Evolutionary conservation across 2,329 filamentous ascomycete genomes (phyloP).

Genomic region (Monosporascus sp.): DNA sequence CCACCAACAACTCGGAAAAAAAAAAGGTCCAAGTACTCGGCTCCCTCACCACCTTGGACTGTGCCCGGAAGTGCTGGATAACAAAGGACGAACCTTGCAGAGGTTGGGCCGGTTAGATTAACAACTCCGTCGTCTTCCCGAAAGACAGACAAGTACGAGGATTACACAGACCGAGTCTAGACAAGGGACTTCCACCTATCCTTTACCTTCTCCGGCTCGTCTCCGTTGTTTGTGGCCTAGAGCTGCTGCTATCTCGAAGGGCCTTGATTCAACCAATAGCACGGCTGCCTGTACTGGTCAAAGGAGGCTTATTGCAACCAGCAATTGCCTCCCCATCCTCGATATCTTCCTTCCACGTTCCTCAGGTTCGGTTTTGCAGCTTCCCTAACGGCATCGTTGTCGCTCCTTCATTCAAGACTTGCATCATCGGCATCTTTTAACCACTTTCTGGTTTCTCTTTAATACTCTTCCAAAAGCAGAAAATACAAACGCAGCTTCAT

Average conservation of each 20-base stretch:
- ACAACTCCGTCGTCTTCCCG: neutral
- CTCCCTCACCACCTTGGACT: neutral
- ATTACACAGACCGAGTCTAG: neutral
- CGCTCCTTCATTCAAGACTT: neutral
- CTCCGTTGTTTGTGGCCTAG: neutral
- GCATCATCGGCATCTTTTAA: neutral
- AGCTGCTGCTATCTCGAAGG: neutral
- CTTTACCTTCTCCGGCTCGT: neutral
- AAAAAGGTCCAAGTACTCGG: neutral
- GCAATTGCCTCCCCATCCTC: neutral
- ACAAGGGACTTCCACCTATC: neutral
- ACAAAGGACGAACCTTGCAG: neutral
- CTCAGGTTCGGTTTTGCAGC: neutral
- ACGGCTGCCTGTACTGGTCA: neutral
- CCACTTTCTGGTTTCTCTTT: neutral
- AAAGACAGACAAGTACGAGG: neutral
- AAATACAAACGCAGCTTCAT: constrained; percentile 11
- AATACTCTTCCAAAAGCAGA: constrained; percentile 15
- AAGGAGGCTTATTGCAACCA: neutral
- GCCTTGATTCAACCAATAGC: neutral
- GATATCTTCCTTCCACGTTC: neutral
- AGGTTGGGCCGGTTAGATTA: neutral
- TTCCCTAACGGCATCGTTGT: neutral
- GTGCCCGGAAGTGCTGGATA: neutral
- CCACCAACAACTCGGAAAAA: neutral